Evolutionary conservation across 352 stramenopile genomes (phyloP).

Genomic region (Peronospora farinosa): DNA sequence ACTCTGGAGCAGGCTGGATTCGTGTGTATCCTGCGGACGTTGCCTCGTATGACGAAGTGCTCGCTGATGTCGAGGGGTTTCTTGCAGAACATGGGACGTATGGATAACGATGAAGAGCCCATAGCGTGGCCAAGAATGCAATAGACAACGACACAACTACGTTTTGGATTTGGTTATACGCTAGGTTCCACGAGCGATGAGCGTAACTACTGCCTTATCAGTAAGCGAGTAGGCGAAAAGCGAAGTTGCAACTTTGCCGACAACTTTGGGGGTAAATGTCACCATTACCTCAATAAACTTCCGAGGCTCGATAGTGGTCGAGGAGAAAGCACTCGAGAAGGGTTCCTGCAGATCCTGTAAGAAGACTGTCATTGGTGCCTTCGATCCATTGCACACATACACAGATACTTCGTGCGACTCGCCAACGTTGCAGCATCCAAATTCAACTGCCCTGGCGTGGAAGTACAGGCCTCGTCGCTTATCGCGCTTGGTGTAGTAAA

Average conservation of each 20-base stretch:
- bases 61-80: slow-evolving; percentile 68
- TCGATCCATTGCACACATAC: slow-evolving; percentile 84
- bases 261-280: slow-evolving; percentile 67
- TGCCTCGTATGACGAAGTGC: slow-evolving; percentile 66
- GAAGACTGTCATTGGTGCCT: slow-evolving; percentile 75
- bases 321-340: slow-evolving; percentile 68
- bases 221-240: slow-evolving; percentile 74
- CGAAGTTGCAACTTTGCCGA: slow-evolving; percentile 74
- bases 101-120: slow-evolving; percentile 17
- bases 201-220: slow-evolving; percentile 72
- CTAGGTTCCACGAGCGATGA: slow-evolving; percentile 66
- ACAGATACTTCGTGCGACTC: slow-evolving; percentile 76
- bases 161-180: slow-evolving; percentile 5
- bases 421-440: slow-evolving; percentile 59
- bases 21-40: slow-evolving; percentile 80
- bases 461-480: slow-evolving; percentile 78
- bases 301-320: slow-evolving; percentile 68
- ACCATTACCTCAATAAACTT: slow-evolving; percentile 85
- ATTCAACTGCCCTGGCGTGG: slow-evolving; percentile 78
- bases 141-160: slow-evolving; percentile 20
- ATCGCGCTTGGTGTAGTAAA: slow-evolving; percentile 80
- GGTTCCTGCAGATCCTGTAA: slow-evolving; percentile 70
- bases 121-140: slow-evolving; percentile 22
- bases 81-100: slow-evolving; percentile 45
- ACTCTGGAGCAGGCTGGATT: slow-evolving; percentile 80